Evolutionary conservation across 805 yeast species (phyloP), one percentile per base, ranked within the genome.

Genomic region (Yarrowia sp.): DNA sequence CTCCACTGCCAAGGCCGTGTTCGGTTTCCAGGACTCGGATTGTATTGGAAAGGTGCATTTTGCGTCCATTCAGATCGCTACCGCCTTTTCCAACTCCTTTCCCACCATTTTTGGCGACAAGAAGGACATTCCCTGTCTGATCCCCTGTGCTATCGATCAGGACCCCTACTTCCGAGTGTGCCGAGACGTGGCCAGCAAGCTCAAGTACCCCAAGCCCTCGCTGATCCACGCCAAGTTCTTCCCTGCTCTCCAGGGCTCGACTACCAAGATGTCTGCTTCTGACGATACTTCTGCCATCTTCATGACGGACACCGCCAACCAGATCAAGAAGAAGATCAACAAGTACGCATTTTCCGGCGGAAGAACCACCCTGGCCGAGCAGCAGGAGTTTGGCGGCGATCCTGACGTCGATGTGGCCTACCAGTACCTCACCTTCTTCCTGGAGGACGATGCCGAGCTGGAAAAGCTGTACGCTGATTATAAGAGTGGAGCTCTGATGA

Each of bases 81-180:
- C 98, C 16, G 96, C 97, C 1, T 94, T 95, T 82, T 97, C 97
- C 70, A 90, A 94, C 61, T 91, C 98, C 14, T 95, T 91, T 85
- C 99, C 98, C 2, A 97, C 89, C 72, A 90, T 95, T 32, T 85
- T 95, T 74, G 97, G 91, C 8, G 80, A 89, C 75, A 91, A 96
- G 56, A 82, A 88, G 61, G 95, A 93, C 82, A 92, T 98, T 0
- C 98, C 97, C 71, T 92, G 97, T 80, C 83, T 95, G 79, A 95
- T 95, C 79, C 99, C 99, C 48, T 95, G 99, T 84, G 99, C 99
- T 59, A 95, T 95, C 77, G 99, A 95, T 78, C 99, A 94, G 83
- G 99, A 95, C 79, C 98, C 99, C 40, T 95, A 95, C 80, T 95
- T 95, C 83, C 86, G 99, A 80, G 96, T 95, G 26, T 91, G 97